Conservation (phyloP, 2,329 filamentous ascomycete genomes). For the Aureobasidium mangrovei region DNA sequence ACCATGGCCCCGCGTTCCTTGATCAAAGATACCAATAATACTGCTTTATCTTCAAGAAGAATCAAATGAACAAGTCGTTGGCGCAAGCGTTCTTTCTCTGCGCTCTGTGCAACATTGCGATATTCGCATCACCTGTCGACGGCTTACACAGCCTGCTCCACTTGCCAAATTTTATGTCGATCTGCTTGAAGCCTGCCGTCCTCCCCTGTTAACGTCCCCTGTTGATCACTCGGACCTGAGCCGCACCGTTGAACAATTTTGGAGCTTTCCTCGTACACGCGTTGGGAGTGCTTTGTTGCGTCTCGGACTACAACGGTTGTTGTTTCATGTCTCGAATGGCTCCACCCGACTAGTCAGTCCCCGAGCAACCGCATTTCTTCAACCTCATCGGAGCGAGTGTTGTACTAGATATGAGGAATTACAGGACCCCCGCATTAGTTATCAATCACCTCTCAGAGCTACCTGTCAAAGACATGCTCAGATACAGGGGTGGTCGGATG, state of each 20-base stretch:
- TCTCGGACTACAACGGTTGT: too few relatives aligned
- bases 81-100: neutral
- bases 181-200: neutral
- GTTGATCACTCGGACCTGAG: neutral
- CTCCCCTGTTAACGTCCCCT: neutral
- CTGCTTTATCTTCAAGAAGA: slow-evolving; percentile 10
- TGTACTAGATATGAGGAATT: too few relatives aligned
- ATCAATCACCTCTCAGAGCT: too few relatives aligned
- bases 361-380: too few relatives aligned
- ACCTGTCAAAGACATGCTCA: too few relatives aligned
- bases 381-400: too few relatives aligned
- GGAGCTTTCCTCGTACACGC: too few relatives aligned
- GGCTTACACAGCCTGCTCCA: neutral
- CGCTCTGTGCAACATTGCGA: neutral
- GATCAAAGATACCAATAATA: slow-evolving; percentile 13
- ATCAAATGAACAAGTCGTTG: neutral
- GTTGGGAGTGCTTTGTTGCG: too few relatives aligned
- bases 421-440: too few relatives aligned
- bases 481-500: too few relatives aligned
- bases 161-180: neutral
- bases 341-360: too few relatives aligned
- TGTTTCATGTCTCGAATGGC: too few relatives aligned
- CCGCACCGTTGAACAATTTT: neutral
- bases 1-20: slow-evolving; percentile 8
- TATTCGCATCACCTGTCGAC: neutral